These are phyloP conservation scores for Serpula lacrymans DNA, from an alignment of 768 basidiomycete genomes.

Conservation along the genomic window DNA sequence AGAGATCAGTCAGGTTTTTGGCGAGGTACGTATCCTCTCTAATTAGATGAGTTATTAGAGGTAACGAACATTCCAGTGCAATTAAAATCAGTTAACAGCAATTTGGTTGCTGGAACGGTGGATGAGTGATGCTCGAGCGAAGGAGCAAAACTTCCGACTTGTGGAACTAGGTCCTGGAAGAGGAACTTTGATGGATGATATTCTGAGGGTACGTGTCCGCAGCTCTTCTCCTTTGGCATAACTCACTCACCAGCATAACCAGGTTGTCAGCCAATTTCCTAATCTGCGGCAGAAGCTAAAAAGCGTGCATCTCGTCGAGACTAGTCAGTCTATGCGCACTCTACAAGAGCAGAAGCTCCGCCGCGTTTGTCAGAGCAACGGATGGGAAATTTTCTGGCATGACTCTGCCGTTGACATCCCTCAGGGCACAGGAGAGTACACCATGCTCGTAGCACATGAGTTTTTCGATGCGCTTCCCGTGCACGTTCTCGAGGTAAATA, in stretches of 20 bases:
- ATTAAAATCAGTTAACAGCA: conserved; percentile 72
- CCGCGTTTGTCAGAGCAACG: conserved; percentile 20
- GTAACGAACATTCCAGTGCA: conserved; percentile 36
- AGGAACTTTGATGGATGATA: conserved; percentile 88
- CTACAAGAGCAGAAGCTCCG: conserved; percentile 57
- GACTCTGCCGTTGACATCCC: conserved; percentile 68
- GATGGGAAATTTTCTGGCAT: conserved; percentile 62
- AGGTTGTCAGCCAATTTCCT: conserved; percentile 55
- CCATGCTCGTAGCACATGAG: conserved; percentile 91
- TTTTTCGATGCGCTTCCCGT: conserved; percentile 97
- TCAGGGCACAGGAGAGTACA: conserved; percentile 50
- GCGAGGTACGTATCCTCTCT: conserved; percentile 66
- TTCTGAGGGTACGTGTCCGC: conserved; percentile 66
- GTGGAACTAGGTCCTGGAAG: conserved; percentile 93
- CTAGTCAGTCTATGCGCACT: conserved; percentile 60
- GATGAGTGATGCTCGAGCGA: conserved; percentile 46
- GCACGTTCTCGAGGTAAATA: conserved; percentile 76
- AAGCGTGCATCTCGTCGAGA: conserved; percentile 79
- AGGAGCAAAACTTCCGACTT: conserved; percentile 59
- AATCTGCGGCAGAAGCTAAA: conserved; percentile 30
- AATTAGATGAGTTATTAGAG: conserved; percentile 10
- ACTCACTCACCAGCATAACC: background rate
- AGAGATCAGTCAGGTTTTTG: conserved; percentile 94
- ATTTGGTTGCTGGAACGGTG: conserved; percentile 86
- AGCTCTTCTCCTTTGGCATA: background rate